Evolutionary conservation across 805 yeast genomes (phyloP).

Genomic region (Candida suzukii): DNA sequence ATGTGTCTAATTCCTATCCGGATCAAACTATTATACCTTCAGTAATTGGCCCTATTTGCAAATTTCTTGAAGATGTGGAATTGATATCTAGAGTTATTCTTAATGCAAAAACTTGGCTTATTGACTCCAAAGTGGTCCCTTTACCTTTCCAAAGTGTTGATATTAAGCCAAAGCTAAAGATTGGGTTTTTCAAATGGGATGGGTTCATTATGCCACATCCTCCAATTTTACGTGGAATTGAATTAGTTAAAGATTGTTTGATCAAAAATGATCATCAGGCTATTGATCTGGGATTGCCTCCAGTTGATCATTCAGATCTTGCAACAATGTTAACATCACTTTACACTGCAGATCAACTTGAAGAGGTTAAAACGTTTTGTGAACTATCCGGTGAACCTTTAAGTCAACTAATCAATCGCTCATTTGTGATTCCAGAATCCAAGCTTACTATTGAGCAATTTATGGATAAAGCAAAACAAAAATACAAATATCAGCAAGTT

Average conservation of each 20-base stretch:
- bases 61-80: conserved; percentile 41
- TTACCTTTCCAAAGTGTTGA: conserved; percentile 29
- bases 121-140: conserved; percentile 36
- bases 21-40: conserved; percentile 47
- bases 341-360: conserved; percentile 17
- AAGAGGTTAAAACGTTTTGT: conserved; percentile 18
- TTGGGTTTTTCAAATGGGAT: conserved; percentile 43
- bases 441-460: conserved; percentile 6
- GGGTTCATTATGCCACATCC: conserved; percentile 44
- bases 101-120: conserved; percentile 35
- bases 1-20: conserved; percentile 28
- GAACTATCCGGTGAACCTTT: conserved; percentile 24
- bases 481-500: conserved; percentile 27
- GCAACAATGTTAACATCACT: conserved; percentile 16
- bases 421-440: conserved; percentile 11
- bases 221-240: conserved; percentile 41
- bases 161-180: conserved; percentile 25
- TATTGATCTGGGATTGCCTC: conserved; percentile 29
- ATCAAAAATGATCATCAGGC: conserved; percentile 34
- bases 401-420: conserved; percentile 8
- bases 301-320: conserved; percentile 21
- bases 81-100: conserved; percentile 32
- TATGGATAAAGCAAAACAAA: conserved; percentile 18
- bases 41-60: conserved; percentile 48
- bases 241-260: conserved; percentile 19